These are phyloP conservation scores for Cubamyces sp. DNA, from an alignment of 768 basidiomycete species.

Conservation along the genomic window DNA sequence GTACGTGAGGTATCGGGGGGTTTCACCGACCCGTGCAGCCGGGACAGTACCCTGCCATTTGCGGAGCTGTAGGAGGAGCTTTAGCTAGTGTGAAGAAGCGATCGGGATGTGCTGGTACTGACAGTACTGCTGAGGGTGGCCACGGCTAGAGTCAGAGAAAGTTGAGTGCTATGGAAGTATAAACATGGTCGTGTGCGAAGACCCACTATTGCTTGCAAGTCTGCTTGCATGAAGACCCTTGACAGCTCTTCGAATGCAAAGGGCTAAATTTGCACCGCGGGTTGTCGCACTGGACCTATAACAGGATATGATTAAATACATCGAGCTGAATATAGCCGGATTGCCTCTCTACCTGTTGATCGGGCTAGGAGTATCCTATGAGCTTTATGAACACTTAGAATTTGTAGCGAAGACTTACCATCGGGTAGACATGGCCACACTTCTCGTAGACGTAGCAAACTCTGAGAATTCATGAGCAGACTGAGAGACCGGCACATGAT, in stretches of 20 bases:
- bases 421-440: constrained; percentile 31
- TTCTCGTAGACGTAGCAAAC: constrained; percentile 32
- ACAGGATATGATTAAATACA: neutral
- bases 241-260: constrained; percentile 27
- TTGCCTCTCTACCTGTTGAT: constrained; percentile 23
- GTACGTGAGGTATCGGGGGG: neutral
- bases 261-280: constrained; percentile 32
- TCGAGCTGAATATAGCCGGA: neutral
- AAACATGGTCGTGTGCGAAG: neutral
- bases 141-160: constrained; percentile 21
- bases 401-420: constrained; percentile 18
- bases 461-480: constrained; percentile 7
- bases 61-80: constrained; percentile 14
- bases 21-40: constrained; percentile 5
- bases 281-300: constrained; percentile 30
- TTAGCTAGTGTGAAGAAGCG: neutral
- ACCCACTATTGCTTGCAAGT: constrained; percentile 34
- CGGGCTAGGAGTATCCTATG: constrained; percentile 24
- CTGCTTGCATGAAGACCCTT: constrained; percentile 29
- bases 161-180: neutral
- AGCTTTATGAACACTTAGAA: neutral
- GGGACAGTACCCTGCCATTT: constrained; percentile 18
- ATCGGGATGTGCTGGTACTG: neutral
- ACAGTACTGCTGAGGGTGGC: constrained; percentile 35
- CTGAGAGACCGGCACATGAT: neutral